A percentile compares a stretch with the other conserved stretches of the same genome.
These are phyloP conservation scores for Ophiosphaerella herpotricha DNA, from an alignment of 2,329 filamentous ascomycete genomes.

Conservation along the genomic window DNA sequence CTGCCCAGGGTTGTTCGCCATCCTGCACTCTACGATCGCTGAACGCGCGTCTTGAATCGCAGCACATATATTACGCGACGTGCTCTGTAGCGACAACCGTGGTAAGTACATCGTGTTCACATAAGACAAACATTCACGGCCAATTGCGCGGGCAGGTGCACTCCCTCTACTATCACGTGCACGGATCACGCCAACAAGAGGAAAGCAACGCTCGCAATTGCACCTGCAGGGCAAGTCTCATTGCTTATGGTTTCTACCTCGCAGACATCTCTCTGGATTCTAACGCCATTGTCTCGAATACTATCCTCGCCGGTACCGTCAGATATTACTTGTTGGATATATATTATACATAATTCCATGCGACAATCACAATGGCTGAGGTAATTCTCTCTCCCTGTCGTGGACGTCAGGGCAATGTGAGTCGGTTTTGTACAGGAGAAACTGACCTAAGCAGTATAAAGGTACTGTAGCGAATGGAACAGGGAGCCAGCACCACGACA, in stretches of 20 bases:
- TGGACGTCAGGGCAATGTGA: not conserved
- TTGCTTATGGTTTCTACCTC: not conserved
- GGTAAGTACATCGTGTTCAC: not conserved
- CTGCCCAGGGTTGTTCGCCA: not conserved
- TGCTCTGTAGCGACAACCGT: not conserved
- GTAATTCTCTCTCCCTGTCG: slow-evolving; percentile 9
- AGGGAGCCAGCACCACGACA: slow-evolving; percentile 1
- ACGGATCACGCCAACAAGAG: not conserved
- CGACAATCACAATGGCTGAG: slow-evolving; percentile 22
- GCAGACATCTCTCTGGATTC: not conserved
- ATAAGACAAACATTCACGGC: not conserved
- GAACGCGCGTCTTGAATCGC: not conserved
- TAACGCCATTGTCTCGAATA: not conserved
- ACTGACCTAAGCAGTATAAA: not conserved
- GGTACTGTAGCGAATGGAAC: not conserved
- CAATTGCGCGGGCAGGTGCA: not conserved
- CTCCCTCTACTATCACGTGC: not conserved
- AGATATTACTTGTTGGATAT: slow-evolving; percentile 7
- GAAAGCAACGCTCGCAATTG: not conserved
- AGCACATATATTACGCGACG: slow-evolving; percentile 1
- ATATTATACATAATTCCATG: slow-evolving; percentile 2
- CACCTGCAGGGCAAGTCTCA: not conserved
- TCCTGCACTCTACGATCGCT: slow-evolving; percentile 1
- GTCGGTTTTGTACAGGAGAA: not conserved
- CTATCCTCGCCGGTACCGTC: not conserved